Base-by-base conservation (phyloP, 2,329 filamentous ascomycete species). In the Fusarium sp. region DNA sequence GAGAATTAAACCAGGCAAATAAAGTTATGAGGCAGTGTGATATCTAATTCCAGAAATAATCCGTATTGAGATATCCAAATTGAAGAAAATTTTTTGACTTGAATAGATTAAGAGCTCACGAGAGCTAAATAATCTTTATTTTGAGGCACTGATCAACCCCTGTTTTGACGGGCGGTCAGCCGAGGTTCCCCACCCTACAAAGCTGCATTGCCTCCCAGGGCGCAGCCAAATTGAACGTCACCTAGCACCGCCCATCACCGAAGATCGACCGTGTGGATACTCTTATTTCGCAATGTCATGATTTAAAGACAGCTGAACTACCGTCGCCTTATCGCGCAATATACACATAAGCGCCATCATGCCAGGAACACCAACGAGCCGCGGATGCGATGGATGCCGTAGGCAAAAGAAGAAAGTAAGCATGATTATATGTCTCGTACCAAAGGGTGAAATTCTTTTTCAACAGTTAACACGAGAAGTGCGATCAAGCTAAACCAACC, bases 391-490 rank as follows among this genome's bases (percentile, higher is more conserved):
- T 1, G 64, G 60, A 12, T 73, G 71, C 18, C 60, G 71, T 13
- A 69, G 44, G 13, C 71, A 72, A n/a, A 73, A 73, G 50, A 73
- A 73, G 26, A 52, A 46, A 38, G 71, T 73, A 48, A 71, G 67
- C 23, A 26, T 20, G 18, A 2, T 17, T 37, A 38, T 52, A 52
- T 52, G 7, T 52, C 48, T 52, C 48, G 37, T 52, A n/a, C 5
- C 3, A 3, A 15, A 8, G 10, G 30, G 30, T 10, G 30, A 30
- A 30, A 30, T 30, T 30, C 23, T 30, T 8, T 8, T 6, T 5
- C 20, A 8, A 52, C 8, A 8, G 3, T 54, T 65, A 8, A 65
- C 15, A 14, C 5, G 0, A n/a, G 13, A 12, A 71, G 69, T 71
- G 69, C 42, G 69, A 71, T 14, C 55, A 69, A 61, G 35, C 20